Percentiles rank a stretch among this genome's conserved stretches.
These are phyloP conservation scores for Rhododendron henanense DNA, from an alignment of 148 eudicot species.

Conservation along the genomic window DNA sequence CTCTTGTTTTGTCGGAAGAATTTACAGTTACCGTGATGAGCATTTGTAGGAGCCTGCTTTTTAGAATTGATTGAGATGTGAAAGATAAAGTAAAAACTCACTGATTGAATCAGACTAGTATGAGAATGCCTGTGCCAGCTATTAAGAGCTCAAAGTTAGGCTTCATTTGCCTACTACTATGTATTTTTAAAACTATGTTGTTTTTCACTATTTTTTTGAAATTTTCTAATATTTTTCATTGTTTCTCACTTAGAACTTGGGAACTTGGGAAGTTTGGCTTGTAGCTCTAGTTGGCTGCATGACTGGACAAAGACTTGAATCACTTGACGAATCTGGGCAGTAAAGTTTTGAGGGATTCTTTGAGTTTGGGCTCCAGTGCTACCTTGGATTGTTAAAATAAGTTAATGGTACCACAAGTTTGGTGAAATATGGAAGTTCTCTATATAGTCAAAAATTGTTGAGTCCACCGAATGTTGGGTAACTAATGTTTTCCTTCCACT, in stretches of 20 bases:
- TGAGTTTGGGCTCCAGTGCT: not conserved
- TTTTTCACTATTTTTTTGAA: not conserved
- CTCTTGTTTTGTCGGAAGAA: not conserved
- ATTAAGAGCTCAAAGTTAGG: not conserved
- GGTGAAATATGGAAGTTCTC: not conserved
- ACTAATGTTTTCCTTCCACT: not conserved
- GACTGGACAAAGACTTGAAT: not conserved
- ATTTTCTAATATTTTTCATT: not conserved
- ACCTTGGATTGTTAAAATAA: not conserved
- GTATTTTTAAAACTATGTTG: not conserved
- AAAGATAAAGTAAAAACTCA: not conserved
- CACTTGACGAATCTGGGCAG: not conserved
- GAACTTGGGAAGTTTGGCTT: not conserved
- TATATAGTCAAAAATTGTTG: not conserved
- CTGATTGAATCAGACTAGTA: not conserved
- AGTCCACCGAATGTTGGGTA: not conserved
- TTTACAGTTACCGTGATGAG: not conserved
- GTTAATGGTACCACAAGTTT: not conserved
- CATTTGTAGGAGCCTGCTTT: not conserved
- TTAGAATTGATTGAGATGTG: not conserved
- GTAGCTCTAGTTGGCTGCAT: not conserved
- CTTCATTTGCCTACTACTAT: not conserved
- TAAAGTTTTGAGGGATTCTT: not conserved
- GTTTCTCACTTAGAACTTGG: not conserved
- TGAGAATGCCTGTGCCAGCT: not conserved